These are phyloP conservation scores for Elaeis oleifera DNA, from an alignment of 202 grass and related monocot species.

Conservation along the genomic window DNA sequence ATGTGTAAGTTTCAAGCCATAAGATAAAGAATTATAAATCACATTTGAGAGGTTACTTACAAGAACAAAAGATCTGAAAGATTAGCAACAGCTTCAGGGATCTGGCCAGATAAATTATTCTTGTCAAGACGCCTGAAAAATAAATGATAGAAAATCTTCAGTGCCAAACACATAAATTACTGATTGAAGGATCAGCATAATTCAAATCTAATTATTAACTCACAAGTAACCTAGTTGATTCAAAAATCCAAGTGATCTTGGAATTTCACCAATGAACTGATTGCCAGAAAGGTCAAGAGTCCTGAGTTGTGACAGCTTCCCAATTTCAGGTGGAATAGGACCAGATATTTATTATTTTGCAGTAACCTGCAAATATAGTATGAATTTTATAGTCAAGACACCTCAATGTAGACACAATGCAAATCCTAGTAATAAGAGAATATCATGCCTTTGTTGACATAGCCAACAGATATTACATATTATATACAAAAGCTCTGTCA, in stretches of 20 bases:
- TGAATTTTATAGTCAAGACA: too few relatives aligned
- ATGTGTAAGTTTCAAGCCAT: slow-evolving; percentile 28
- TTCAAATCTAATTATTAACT: slow-evolving; percentile 26
- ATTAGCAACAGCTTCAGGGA: slow-evolving; percentile 76
- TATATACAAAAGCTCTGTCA: too few relatives aligned
- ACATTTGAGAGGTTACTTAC: slow-evolving; percentile 49
- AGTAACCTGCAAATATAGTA: slow-evolving; percentile 50
- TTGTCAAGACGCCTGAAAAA: slow-evolving; percentile 61
- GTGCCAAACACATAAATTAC: slow-evolving; percentile 23
- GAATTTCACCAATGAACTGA: slow-evolving; percentile 76
- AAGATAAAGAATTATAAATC: slow-evolving; percentile 8
- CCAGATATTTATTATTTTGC: slow-evolving; percentile 95
- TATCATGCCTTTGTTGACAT: too few relatives aligned
- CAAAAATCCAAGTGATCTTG: slow-evolving; percentile 66
- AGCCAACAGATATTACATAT: too few relatives aligned
- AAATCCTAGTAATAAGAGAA: too few relatives aligned
- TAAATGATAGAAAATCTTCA: slow-evolving; percentile 23
- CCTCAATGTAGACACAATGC: too few relatives aligned
- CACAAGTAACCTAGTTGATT: slow-evolving; percentile 82
- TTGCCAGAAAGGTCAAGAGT: slow-evolving; percentile 92
- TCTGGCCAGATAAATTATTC: slow-evolving; percentile 78
- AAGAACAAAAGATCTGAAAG: slow-evolving; percentile 90
- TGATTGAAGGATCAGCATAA: slow-evolving; percentile 4
- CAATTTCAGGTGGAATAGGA: slow-evolving; percentile 68
- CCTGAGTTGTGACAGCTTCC: slow-evolving; percentile 70